Percentiles rank a stretch among this genome's conserved stretches.
These are phyloP conservation scores for Microbotryum saponariae DNA, from an alignment of 1,284 basidiomycete genomes.

Conservation along the genomic window DNA sequence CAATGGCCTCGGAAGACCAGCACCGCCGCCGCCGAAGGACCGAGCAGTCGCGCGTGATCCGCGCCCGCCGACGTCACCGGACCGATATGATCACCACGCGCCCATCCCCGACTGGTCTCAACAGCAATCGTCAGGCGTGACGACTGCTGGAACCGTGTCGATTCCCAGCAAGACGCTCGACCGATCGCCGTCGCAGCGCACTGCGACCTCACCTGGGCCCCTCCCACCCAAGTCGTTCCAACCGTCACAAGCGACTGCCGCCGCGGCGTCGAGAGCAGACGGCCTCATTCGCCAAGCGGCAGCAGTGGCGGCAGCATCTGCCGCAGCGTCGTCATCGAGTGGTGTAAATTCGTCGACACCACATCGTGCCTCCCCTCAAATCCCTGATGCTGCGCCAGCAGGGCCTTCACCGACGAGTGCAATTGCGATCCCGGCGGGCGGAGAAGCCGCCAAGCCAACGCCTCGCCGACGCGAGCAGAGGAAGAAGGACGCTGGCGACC, in stretches of 20 bases:
- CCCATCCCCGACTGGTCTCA: background rate
- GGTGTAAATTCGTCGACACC: constrained; percentile 20
- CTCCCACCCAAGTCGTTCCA: constrained; percentile 48
- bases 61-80: constrained; percentile 9
- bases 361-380: constrained; percentile 6
- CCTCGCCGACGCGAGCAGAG: constrained; percentile 26
- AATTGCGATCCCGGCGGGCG: too few relatives aligned
- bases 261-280: background rate
- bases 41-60: background rate
- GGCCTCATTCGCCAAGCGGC: constrained; percentile 35
- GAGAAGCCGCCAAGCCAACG: constrained; percentile 11
- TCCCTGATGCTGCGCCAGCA: constrained; percentile 4
- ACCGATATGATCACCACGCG: background rate
- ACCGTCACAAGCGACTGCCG: constrained; percentile 52
- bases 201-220: constrained; percentile 34
- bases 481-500: constrained; percentile 56
- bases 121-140: background rate
- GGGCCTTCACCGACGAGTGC: background rate
- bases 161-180: constrained; percentile 34
- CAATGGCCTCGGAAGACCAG: constrained; percentile 1
- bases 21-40: constrained; percentile 12
- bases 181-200: constrained; percentile 42
- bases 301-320: constrained; percentile 32
- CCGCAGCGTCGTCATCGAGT: constrained; percentile 12
- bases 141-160: background rate